These are phyloP conservation scores for Penicillium angulare DNA, from an alignment of 495 filamentous ascomycete species.

Conservation along the genomic window DNA sequence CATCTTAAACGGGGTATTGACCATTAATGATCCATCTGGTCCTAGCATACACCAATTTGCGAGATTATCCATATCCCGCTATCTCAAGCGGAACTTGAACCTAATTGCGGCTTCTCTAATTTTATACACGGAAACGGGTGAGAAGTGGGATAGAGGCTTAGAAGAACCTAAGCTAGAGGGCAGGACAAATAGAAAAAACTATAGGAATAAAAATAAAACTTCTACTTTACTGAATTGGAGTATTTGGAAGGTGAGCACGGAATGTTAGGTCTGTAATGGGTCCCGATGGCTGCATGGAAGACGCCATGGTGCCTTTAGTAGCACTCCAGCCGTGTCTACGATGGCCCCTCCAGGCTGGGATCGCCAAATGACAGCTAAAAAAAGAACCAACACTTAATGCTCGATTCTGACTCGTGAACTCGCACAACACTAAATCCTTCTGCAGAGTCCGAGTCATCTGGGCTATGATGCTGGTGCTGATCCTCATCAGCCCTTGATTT, in stretches of 20 bases:
- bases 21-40: no score
- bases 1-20: no score
- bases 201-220: not conserved
- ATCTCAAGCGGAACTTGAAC: no score
- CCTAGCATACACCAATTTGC: no score
- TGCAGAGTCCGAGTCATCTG: slow-evolving; percentile 4
- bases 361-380: slow-evolving; percentile 8
- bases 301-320: not conserved
- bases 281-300: not conserved
- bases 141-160: no score
- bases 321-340: not conserved
- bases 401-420: slow-evolving; percentile 4
- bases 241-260: not conserved
- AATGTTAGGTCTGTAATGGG: no score
- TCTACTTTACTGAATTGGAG: not conserved
- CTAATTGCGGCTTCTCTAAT: no score
- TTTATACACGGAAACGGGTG: no score
- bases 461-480: slow-evolving; percentile 3
- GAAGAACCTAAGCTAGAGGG: no score
- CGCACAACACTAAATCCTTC: slow-evolving; percentile 1
- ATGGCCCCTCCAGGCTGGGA: slow-evolving; percentile 1
- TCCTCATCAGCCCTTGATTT: not conserved
- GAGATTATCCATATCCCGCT: no score
- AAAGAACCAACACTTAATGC: slow-evolving; percentile 13
- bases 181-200: no score